Conservation (phyloP, 2,329 filamentous ascomycete genomes). For the Cladobotryum mycophilum region DNA sequence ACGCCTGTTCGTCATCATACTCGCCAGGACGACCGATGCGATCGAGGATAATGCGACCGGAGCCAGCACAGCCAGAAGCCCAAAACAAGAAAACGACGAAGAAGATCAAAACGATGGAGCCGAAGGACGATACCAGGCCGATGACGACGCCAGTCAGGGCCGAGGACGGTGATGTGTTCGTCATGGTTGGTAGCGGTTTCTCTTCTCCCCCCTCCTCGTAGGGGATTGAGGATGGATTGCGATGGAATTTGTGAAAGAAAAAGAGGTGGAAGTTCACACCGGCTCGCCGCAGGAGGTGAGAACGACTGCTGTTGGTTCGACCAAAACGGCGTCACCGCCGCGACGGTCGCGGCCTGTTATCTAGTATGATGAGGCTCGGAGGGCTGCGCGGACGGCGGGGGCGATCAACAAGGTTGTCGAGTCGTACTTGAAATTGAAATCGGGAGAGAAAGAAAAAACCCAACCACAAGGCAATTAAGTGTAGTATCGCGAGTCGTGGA, state of each 20-base stretch:
- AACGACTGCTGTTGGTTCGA: not conserved
- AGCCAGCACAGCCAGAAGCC: conserved; percentile 62
- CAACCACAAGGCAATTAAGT: not conserved
- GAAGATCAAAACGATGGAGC: conserved; percentile 79
- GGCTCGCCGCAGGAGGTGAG: not conserved
- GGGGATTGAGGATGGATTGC: not conserved
- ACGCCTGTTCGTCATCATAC: conserved; percentile 96
- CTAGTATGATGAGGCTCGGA: conserved; percentile 1
- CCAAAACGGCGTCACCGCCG: conserved; percentile 11
- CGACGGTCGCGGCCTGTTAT: conserved; percentile 6
- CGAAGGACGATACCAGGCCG: conserved; percentile 88
- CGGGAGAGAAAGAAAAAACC: not conserved
- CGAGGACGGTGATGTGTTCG: conserved; percentile 31
- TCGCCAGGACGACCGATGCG: conserved; percentile 89
- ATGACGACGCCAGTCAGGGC: conserved; percentile 77
- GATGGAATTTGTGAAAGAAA: not conserved
- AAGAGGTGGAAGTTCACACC: not conserved
- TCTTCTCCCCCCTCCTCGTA: not conserved
- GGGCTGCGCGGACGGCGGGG: not conserved
- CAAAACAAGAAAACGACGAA: conserved; percentile 88
- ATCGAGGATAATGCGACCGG: conserved; percentile 87
- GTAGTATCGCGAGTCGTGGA: too few species aligned
- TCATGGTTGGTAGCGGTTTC: conserved; percentile 20
- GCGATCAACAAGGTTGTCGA: conserved; percentile 3
- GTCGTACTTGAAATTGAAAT: not conserved